These are phyloP conservation scores for Ceratobasidium sp. DNA, from an alignment of 1,284 basidiomycete genomes.

Conservation along the genomic window DNA sequence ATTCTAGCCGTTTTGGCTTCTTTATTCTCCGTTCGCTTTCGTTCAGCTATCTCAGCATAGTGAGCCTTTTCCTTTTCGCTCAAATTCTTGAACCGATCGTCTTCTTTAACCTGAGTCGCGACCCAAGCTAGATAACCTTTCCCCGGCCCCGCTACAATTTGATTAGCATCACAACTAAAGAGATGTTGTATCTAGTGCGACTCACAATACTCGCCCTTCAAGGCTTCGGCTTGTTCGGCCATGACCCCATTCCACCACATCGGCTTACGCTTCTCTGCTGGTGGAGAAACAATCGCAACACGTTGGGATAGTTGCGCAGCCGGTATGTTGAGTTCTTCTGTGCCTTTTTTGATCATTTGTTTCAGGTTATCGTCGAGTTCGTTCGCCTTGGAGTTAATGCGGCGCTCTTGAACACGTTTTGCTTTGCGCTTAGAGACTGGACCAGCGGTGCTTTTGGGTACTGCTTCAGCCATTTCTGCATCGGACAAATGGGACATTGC, in stretches of 20 bases:
- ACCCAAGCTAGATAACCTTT: constrained; percentile 10
- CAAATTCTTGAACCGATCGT: not conserved
- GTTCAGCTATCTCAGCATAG: not conserved
- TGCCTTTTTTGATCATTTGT: not conserved
- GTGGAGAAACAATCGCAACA: constrained; percentile 1
- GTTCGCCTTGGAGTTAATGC: not conserved
- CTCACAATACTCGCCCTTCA: constrained; percentile 13
- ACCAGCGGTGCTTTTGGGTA: not conserved
- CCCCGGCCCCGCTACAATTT: not conserved
- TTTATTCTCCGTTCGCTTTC: not conserved
- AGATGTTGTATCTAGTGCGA: not conserved
- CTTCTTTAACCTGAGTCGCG: not conserved
- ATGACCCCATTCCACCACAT: constrained; percentile 22
- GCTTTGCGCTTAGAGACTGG: not conserved
- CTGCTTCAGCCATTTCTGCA: no score
- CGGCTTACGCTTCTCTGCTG: not conserved
- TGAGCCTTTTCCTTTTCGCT: not conserved
- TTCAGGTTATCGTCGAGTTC: not conserved
- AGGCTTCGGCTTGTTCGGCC: not conserved
- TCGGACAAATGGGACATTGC: no score
- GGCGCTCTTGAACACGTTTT: not conserved
- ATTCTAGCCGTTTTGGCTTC: not conserved
- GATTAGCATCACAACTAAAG: not conserved
- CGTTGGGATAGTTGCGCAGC: not conserved
- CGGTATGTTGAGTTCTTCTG: not conserved